Conservation (phyloP, 768 basidiomycete genomes). For the Russula griseocarnosa region DNA sequence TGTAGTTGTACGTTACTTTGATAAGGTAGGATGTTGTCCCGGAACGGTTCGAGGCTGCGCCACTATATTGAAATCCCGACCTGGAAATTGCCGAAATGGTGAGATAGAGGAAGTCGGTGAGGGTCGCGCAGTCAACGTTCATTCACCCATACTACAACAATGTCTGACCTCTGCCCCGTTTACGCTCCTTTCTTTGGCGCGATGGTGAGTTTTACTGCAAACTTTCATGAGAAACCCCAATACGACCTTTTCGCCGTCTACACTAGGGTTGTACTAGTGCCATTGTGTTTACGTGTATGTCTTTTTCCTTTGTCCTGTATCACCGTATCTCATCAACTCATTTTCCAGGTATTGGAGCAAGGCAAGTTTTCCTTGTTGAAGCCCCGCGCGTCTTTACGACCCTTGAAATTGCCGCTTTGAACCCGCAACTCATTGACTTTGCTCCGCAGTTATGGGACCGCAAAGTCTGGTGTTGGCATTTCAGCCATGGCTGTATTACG, state of each 20-base stretch:
- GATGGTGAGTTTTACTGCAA: constrained; percentile 57
- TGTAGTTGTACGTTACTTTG: too few species aligned
- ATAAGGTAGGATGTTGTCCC: too few species aligned
- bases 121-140: constrained; percentile 6
- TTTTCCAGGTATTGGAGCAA: constrained; percentile 72
- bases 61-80: constrained; percentile 3
- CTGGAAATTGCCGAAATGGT: neutral
- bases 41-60: too few species aligned
- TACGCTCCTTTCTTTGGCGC: constrained; percentile 98
- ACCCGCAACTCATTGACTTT: neutral
- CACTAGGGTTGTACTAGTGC: constrained; percentile 91
- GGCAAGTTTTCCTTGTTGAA: constrained; percentile 44
- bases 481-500: constrained; percentile 92
- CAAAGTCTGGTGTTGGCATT: constrained; percentile 97
- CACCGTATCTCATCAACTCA: neutral
- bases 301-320: neutral
- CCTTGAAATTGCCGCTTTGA: neutral
- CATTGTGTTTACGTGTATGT: constrained; percentile 95
- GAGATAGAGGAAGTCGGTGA: neutral
- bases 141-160: constrained; percentile 30
- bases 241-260: too few species aligned
- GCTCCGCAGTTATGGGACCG: constrained; percentile 83
- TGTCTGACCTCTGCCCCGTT: constrained; percentile 85
- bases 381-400: neutral
- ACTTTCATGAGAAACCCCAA: neutral